Base-by-base conservation (phyloP, 2,329 filamentous ascomycete genomes). In the Tolypocladium ophioglossoides region DNA sequence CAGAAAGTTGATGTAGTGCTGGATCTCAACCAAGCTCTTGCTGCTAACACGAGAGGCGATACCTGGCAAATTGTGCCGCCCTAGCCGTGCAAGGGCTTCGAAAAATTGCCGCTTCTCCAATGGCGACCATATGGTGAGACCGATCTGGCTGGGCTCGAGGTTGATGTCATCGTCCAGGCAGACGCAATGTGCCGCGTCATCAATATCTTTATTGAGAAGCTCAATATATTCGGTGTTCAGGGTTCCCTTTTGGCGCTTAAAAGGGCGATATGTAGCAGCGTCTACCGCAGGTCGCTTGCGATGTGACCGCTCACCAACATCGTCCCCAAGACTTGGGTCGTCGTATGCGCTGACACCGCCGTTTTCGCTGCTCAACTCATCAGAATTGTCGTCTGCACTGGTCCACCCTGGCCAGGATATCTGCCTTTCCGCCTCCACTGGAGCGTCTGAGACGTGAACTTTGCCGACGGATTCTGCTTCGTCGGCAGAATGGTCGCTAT, bases 21-120 rank as follows among this genome's bases (percentile, higher is more conserved):
- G 78, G 37, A 94, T 82, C 69, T 96, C 90, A 10, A 86, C 65
- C 58, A 83, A 78, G 55, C 83, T 85, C 69, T 97, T 97, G 37
- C 82, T 85, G 0, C 75, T 74, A 18, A 96, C 74, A 0, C 78
- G 75, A 10, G 69, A 62, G 1, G 88, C 77, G 54, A 96, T 85
- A 1, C 77, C 79, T 2, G 70, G 69, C 1, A 86, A 62, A 57
- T 90, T 74, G 60, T 83, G 78, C 52, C 73, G 78, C 0, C 89
- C 89, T 2, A 86, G 75, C 0, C 80, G 79, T 1, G 78, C 74
- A 3, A 95, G 67, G 0, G 81, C 78, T 16, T 79, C 73, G 66
- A 89, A 95, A 55, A 96, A 80, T 0, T 73, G 61, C 1, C 78
- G 72, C 65, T 95, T 95, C 64, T 96, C 91, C 1, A 72, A 61